Evolutionary conservation across 129 eudicot genomes (phyloP).

Genomic region (Chrysanthemum makinoi): DNA sequence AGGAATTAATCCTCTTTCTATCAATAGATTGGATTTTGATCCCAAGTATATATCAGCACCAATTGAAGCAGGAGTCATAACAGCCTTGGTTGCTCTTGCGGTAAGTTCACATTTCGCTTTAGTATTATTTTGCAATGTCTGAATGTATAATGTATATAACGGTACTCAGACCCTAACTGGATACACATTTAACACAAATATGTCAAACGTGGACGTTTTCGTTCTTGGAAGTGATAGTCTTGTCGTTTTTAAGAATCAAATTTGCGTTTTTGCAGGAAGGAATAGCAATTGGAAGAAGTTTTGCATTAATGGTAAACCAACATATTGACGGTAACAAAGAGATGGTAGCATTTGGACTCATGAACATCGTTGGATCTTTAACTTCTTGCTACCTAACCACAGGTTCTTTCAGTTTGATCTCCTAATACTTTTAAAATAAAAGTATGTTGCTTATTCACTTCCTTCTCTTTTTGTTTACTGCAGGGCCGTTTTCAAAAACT

Average conservation of each 20-base stretch:
- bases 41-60: constrained; percentile 61
- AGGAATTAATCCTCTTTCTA: constrained; percentile 73
- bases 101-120: constrained; percentile 39
- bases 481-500: constrained; percentile 94
- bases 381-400: constrained; percentile 96
- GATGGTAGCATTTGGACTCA: constrained; percentile 93
- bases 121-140: neutral
- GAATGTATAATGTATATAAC: no score
- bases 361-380: constrained; percentile 92
- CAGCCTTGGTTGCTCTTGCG: constrained; percentile 77
- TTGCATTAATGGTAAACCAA: constrained; percentile 68
- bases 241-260: neutral
- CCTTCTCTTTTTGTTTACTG: neutral
- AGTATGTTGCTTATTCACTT: neutral
- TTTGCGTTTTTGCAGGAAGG: constrained; percentile 60
- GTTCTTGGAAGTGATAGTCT: neutral
- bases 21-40: constrained; percentile 50
- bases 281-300: constrained; percentile 93
- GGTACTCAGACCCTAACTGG: no score
- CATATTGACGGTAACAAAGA: constrained; percentile 93
- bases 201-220: neutral
- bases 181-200: neutral
- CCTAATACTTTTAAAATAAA: neutral
- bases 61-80: constrained; percentile 70
- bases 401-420: constrained; percentile 35